Percentiles rank a stretch among this genome's conserved stretches.
phyloP scores from a whole-genome alignment of 176 grass and related monocot species.

The Rhynchospora breviuscula region DNA sequence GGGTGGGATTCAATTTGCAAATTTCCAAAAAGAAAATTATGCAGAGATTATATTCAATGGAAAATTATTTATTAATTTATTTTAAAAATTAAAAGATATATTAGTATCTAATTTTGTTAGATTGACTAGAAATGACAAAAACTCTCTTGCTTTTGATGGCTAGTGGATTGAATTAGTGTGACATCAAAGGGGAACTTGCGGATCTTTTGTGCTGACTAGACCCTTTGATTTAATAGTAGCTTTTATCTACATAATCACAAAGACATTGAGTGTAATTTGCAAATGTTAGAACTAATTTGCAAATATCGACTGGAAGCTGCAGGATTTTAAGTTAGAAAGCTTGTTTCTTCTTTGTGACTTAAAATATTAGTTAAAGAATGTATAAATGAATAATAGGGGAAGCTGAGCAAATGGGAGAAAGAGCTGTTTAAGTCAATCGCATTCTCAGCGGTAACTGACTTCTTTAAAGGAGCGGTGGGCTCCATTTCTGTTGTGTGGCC shows the following conservation, averaged over 20 bases:
- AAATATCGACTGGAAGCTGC: constrained; percentile 1
- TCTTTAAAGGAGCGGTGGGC: not conserved
- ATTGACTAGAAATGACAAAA: not conserved
- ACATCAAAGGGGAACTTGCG: not conserved
- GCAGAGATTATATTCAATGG: not conserved
- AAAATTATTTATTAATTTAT: not conserved
- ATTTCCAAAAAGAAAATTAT: not conserved
- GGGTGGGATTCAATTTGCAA: no score
- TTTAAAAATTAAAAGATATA: no score
- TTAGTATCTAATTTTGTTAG: not conserved
- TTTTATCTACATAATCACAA: not conserved
- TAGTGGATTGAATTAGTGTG: not conserved
- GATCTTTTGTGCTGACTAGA: not conserved
- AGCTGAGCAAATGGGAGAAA: constrained; percentile 19
- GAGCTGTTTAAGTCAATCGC: not conserved
- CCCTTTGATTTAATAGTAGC: not conserved
- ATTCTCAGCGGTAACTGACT: not conserved
- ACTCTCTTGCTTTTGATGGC: not conserved
- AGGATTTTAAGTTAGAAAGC: not conserved
- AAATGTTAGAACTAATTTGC: not conserved
- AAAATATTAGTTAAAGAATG: not conserved
- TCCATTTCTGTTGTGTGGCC: constrained; percentile 21
- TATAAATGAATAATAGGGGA: not conserved
- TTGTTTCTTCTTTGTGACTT: not conserved
- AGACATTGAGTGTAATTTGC: not conserved